These are phyloP conservation scores for Lactuca sativa DNA, from an alignment of 129 eudicot genomes.

Conservation along the genomic window DNA sequence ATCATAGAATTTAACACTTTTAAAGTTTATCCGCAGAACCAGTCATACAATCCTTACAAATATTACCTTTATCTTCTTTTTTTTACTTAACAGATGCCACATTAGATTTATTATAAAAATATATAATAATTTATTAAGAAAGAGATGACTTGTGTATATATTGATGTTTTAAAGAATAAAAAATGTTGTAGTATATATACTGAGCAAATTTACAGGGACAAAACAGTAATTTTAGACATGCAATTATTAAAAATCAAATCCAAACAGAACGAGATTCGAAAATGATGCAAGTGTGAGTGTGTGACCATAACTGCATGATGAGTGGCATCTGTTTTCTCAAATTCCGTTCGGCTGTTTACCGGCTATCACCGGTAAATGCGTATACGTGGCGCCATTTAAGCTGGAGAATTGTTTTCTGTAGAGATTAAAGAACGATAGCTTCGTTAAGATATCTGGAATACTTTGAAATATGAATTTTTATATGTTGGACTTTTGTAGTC, in stretches of 20 bases:
- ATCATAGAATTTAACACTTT: not conserved
- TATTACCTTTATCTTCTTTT: not conserved
- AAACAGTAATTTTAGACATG: not conserved
- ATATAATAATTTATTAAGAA: too few species aligned
- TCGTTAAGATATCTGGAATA: slow-evolving; percentile 19
- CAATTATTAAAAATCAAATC: slow-evolving; percentile 10
- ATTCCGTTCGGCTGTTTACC: slow-evolving; percentile 20
- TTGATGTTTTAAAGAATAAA: too few species aligned
- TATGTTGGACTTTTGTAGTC: not conserved
- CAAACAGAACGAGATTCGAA: slow-evolving; percentile 13
- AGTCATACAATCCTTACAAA: not conserved
- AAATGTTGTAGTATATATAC: too few species aligned
- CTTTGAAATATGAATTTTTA: not conserved
- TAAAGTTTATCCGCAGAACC: not conserved
- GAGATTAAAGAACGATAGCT: not conserved
- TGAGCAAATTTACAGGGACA: not conserved
- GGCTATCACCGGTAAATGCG: slow-evolving; percentile 20
- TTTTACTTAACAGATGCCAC: not conserved
- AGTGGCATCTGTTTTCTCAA: slow-evolving; percentile 1
- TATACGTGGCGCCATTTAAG: slow-evolving; percentile 4
- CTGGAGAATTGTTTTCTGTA: not conserved
- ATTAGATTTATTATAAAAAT: too few species aligned
- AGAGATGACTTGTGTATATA: too few species aligned
- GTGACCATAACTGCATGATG: slow-evolving; percentile 20
- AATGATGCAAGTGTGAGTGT: slow-evolving; percentile 22